Evolutionary conservation across 169 alveolate genomes (phyloP).

Genomic region (Cyclospora cayetanensis): DNA sequence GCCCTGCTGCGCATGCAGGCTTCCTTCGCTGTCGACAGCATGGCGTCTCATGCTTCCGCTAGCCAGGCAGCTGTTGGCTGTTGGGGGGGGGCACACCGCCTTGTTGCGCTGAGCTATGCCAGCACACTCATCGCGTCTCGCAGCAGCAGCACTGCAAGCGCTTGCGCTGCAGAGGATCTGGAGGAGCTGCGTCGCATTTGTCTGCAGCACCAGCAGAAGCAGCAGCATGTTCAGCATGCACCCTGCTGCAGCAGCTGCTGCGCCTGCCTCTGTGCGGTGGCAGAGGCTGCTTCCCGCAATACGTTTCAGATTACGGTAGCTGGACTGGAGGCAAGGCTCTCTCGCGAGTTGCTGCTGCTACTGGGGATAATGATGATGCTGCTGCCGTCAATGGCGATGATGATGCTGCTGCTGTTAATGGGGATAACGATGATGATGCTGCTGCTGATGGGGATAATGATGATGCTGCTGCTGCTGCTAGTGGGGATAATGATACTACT

Average conservation of each 20-base stretch:
- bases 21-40: too few species aligned
- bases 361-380: background rate
- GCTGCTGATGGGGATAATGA: too few species aligned
- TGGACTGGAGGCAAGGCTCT: slow-evolving; percentile 12
- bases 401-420: background rate
- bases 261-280: slow-evolving; percentile 41
- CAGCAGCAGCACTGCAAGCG: background rate
- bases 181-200: background rate
- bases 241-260: slow-evolving; percentile 54
- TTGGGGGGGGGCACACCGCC: background rate
- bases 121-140: too few species aligned
- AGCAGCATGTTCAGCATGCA: slow-evolving; percentile 11
- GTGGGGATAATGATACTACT: too few species aligned
- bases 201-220: slow-evolving; percentile 25
- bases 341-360: background rate
- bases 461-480: too few species aligned
- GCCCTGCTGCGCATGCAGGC: background rate
- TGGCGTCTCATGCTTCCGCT: too few species aligned
- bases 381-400: background rate
- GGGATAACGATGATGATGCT: too few species aligned
- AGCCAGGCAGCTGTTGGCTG: too few species aligned
- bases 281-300: background rate
- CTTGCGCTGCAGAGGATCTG: background rate
- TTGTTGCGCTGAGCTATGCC: slow-evolving; percentile 1
- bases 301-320: background rate